Conservation (phyloP, 768 basidiomycete genomes). For the Leccinum aurantiacum region DNA sequence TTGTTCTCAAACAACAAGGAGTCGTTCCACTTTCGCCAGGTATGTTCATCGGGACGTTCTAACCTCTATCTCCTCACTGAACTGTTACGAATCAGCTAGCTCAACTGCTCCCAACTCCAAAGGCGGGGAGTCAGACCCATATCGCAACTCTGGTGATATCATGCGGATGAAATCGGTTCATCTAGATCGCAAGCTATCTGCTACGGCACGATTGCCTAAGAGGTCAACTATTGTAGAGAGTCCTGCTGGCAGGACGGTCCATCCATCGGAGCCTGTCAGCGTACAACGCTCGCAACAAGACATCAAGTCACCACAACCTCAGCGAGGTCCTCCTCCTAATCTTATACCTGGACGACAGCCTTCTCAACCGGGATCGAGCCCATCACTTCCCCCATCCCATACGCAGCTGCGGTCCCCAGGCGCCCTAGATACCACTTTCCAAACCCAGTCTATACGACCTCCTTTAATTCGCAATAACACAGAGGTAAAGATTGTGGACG, state of each 20-base stretch:
- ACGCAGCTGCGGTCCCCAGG: slow-evolving; percentile 42
- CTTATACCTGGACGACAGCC: slow-evolving; percentile 37
- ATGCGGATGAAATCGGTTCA: slow-evolving; percentile 95
- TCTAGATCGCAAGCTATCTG: slow-evolving; percentile 92
- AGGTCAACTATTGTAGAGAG: slow-evolving; percentile 95
- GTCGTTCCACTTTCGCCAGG: slow-evolving; percentile 83
- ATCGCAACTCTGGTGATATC: slow-evolving; percentile 85
- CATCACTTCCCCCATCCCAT: slow-evolving; percentile 36
- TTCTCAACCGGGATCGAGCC: slow-evolving; percentile 31
- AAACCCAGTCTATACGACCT: slow-evolving; percentile 57
- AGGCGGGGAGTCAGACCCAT: slow-evolving; percentile 62
- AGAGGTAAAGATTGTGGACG: slow-evolving; percentile 87
- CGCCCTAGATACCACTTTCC: slow-evolving; percentile 36
- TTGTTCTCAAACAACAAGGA: slow-evolving; percentile 83
- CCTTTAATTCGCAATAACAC: slow-evolving; percentile 77
- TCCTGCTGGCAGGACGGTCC: slow-evolving; percentile 84
- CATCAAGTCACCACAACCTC: slow-evolving; percentile 39
- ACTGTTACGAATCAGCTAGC: slow-evolving; percentile 19
- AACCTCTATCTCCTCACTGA: slow-evolving; percentile 11
- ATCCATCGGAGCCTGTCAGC: slow-evolving; percentile 59
- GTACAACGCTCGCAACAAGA: slow-evolving; percentile 48
- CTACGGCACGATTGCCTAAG: slow-evolving; percentile 88
- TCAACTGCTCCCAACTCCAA: slow-evolving; percentile 35
- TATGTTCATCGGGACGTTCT: slow-evolving; percentile 34
- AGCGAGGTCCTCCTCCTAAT: slow-evolving; percentile 38